Evolutionary conservation across 1,139 yeast species (phyloP).

Genomic region (Saccharomyces pastorianus): DNA sequence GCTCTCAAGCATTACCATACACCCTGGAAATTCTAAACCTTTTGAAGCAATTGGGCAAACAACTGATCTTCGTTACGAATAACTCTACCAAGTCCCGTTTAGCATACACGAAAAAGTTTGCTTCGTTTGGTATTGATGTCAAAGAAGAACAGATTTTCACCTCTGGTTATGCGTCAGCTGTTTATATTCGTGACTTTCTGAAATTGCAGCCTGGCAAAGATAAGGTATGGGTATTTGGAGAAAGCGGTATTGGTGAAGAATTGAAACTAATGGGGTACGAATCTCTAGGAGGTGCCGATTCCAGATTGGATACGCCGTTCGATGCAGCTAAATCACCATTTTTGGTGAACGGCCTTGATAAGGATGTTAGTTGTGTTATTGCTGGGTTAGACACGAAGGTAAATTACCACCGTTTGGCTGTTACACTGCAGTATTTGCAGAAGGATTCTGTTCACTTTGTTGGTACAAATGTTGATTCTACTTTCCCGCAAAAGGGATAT

Average conservation of each 20-base stretch:
- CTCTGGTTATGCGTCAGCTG: conserved; percentile 84
- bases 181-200: conserved; percentile 70
- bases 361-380: conserved; percentile 75
- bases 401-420: conserved; percentile 73
- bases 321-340: conserved; percentile 41
- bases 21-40: conserved; percentile 58
- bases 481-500: conserved; percentile 83
- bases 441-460: conserved; percentile 65
- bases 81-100: conserved; percentile 84
- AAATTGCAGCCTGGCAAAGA: conserved; percentile 56
- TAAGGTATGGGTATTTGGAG: conserved; percentile 85
- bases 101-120: conserved; percentile 70
- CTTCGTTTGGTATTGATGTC: conserved; percentile 60
- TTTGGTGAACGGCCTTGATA: conserved; percentile 47
- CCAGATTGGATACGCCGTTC: conserved; percentile 35
- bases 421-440: conserved; percentile 72
- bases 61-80: conserved; percentile 83
- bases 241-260: conserved; percentile 71
- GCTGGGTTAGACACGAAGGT: conserved; percentile 75
- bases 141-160: conserved; percentile 76
- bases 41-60: conserved; percentile 48
- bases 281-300: conserved; percentile 67
- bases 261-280: conserved; percentile 57
- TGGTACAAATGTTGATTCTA: conserved; percentile 94
- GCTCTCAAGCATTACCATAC: conserved; percentile 62